Evolutionary conservation across 805 yeast species (phyloP).

Genomic region (Saturnispora ahearnii): DNA sequence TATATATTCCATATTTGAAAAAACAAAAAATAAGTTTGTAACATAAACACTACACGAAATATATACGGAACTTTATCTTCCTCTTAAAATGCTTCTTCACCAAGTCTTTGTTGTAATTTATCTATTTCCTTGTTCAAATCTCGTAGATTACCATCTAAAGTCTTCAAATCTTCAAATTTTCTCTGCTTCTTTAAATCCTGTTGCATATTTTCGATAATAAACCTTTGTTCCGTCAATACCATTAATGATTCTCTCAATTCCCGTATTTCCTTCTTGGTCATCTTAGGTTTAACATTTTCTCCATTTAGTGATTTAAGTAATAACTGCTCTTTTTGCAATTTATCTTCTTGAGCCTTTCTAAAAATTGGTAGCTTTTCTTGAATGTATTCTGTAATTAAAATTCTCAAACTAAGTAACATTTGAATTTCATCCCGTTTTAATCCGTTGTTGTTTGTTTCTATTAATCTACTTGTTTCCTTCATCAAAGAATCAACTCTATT

Average conservation of each 20-base stretch:
- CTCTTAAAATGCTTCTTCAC: constrained; percentile 36
- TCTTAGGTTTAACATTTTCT: constrained; percentile 12
- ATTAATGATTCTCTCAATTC: constrained; percentile 62
- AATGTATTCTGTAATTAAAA: constrained; percentile 48
- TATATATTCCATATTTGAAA: background rate
- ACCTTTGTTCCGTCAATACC: constrained; percentile 81
- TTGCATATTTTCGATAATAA: constrained; percentile 57
- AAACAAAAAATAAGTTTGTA: background rate
- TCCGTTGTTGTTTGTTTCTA: background rate
- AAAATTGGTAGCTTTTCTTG: constrained; percentile 60
- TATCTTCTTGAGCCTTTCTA: constrained; percentile 44
- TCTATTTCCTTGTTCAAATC: constrained; percentile 48
- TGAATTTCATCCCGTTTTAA: constrained; percentile 32
- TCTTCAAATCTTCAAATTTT: constrained; percentile 64
- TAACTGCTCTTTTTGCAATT: constrained; percentile 13
- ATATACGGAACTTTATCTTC: background rate
- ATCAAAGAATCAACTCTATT: constrained; percentile 42
- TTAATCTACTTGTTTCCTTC: constrained; percentile 27
- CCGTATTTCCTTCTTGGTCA: constrained; percentile 47
- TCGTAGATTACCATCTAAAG: constrained; percentile 46
- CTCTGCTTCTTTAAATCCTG: constrained; percentile 54
- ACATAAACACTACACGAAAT: background rate
- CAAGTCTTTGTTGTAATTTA: constrained; percentile 41
- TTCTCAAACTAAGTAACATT: constrained; percentile 46
- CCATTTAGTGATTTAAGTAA: constrained; percentile 2